Evolutionary conservation across 495 filamentous ascomycete genomes (phyloP), one percentile per base, ranked within the genome.

Genomic region (Saxophila tyrrhenica): DNA sequence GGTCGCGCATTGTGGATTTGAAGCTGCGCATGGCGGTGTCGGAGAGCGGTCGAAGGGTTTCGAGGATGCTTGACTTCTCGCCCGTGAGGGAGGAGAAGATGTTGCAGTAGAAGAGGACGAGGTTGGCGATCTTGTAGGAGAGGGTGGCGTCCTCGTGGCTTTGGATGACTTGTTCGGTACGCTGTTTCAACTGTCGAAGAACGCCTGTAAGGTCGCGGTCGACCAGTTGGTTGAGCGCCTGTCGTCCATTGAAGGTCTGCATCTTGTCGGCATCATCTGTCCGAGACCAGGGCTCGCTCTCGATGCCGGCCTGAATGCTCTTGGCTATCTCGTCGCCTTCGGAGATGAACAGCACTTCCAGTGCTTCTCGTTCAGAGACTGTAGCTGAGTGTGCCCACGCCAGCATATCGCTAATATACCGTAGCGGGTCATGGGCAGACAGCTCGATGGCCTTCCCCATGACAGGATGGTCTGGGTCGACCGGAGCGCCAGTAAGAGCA

Each of bases 381-480:
- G 91, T 81, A 5, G 89, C 84, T 0, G 94, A 96, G 64, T 99
- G 92, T 1, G 83, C 81, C 92, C 92, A 99, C 5, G 92, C 92
- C 16, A 97, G 78, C 91, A 99, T 97, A 65, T 99, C 92, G 20
- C 92, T 90, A 19, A 94, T 82, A 63, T 97, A 99, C 32, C 92
- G 77, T 15, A 99, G 70, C 13, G 87, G 85, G 63, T 99, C 92
- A 63, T 96, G 89, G 11, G 92, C 89, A 29, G 82, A 86, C 44
- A 95, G 77, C 65, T 99, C 94, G 59, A 99, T 99, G 0, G 94
- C 89, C 57, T 97, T 96, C 22, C 86, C 78, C 3, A 77, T 76
- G 1, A 71, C 63, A 15, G 67, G 71, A 0, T 69, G 62, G 15
- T 70, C 66, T n/a, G 69, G 65, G 39, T 73, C 71, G 3, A 62